Base-by-base conservation (phyloP, 345 rosid species). In the Abelmoschus esculentus region DNA sequence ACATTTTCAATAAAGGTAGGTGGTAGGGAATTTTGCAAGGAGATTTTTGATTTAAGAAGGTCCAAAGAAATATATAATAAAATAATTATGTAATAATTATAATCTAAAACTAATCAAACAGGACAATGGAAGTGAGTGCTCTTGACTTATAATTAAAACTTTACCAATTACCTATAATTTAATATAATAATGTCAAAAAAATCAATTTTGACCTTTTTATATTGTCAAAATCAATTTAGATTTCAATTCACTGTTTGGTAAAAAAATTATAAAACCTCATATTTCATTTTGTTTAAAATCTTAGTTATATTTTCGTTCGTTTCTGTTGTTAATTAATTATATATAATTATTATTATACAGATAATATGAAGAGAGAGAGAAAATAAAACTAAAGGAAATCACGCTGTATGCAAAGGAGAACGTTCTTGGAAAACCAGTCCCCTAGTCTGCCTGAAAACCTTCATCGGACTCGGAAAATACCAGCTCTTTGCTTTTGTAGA, bases 381-480 rank as follows among this genome's bases (percentile, higher is more conserved):
- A 22, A 22, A n/a, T 53, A 6, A 7, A 36, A 31, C 18, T 40
- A 32, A 58, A 7, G 61, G 60, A 5, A 59, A 18, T 92, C 84
- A 90, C 71, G 92, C 89, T 83, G 96, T 86, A 69, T 81, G 74
- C 90, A 85, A 70, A 54, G 93, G 96, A 62, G 93, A 90, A 42
- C 86, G 78, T 70, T 88, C 86, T 3, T 85, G 86, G 17, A 84
- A 78, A 61, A 83, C 81, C 82, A 79, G 76, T 78, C 81, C 74
- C 69, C 77, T 81, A 0, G 90, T 79, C 54, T 87, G 96, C 83
- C 85, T 72, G 83, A 93, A 89, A 72, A 78, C 97, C 67, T 91
- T 93, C 64, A 87, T 91, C 64, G 98, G 98, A n/a, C 96, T 91
- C 15, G 88, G 90, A 46, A 93, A 91, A 63, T 80, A 77, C 98